Evolutionary conservation across 345 rosid species (phyloP).

Genomic region (Eucalyptus lansdowneana): DNA sequence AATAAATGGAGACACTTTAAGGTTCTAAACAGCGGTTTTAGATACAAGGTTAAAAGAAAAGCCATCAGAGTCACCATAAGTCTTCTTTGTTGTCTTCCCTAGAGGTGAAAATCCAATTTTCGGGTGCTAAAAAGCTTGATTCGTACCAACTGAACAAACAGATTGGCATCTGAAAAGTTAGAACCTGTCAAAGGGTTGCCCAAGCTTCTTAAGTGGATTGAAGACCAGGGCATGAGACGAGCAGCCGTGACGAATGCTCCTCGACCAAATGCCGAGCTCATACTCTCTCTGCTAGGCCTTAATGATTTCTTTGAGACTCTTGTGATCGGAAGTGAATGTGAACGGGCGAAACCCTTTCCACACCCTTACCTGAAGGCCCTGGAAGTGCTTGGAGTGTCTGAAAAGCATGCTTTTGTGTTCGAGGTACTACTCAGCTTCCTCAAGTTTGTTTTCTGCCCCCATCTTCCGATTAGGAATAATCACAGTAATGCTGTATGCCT

Average conservation of each 20-base stretch:
- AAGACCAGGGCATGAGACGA: conserved; percentile 22
- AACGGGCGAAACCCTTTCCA: conserved; percentile 26
- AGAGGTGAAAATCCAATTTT: neutral
- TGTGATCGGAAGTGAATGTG: conserved; percentile 16
- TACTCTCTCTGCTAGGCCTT: conserved; percentile 13
- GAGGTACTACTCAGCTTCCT: conserved; percentile 6
- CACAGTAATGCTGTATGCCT: neutral
- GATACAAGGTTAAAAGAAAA: neutral
- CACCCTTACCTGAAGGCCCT: conserved; percentile 31
- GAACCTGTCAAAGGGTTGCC: conserved; percentile 15
- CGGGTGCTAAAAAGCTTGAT: neutral
- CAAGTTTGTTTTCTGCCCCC: neutral
- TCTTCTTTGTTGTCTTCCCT: neutral
- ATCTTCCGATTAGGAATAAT: neutral
- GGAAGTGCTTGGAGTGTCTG: conserved; percentile 8
- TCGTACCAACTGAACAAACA: neutral
- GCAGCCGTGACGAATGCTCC: conserved; percentile 36
- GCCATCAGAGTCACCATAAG: neutral
- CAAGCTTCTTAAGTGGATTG: conserved; percentile 15
- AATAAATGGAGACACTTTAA: neutral
- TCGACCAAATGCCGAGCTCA: conserved; percentile 16
- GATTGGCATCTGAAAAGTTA: conserved; percentile 23
- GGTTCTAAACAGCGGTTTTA: neutral
- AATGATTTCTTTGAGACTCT: conserved; percentile 13
- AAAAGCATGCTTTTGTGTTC: conserved; percentile 20